Evolutionary conservation across 768 basidiomycete genomes (phyloP).

Genomic region (Rhizopogon vinicolor): DNA sequence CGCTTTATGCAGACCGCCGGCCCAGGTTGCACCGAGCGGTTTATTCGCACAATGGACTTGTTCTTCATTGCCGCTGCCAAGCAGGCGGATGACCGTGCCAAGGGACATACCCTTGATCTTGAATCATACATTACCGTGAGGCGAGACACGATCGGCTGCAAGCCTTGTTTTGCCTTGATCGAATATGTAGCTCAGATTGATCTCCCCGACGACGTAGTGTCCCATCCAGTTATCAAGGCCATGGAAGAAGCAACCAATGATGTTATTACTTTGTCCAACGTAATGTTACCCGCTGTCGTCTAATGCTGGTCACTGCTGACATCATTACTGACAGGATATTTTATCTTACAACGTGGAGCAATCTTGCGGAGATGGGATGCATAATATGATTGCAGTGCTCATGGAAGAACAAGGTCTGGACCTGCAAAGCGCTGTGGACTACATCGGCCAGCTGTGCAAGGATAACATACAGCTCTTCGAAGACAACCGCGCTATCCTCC

Average conservation of each 20-base stretch:
- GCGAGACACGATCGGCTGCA: conserved; percentile 49
- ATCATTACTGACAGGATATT: conserved; percentile 45
- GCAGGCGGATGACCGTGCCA: conserved; percentile 39
- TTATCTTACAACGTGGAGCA: conserved; percentile 78
- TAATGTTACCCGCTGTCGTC: conserved; percentile 11
- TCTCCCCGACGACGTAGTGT: conserved; percentile 48
- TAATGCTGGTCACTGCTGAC: not conserved
- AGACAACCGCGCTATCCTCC: conserved; percentile 41
- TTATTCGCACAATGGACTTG: conserved; percentile 36
- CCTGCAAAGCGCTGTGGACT: conserved; percentile 60
- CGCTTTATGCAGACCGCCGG: conserved; percentile 34
- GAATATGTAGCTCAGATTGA: conserved; percentile 52
- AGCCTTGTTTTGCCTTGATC: conserved; percentile 45
- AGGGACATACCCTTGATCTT: conserved; percentile 35
- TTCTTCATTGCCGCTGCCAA: conserved; percentile 38
- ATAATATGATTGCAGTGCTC: conserved; percentile 71
- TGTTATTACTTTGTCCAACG: conserved; percentile 46
- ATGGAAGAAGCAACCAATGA: conserved; percentile 48
- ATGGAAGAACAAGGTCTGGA: conserved; percentile 55
- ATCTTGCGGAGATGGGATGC: conserved; percentile 53
- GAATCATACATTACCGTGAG: conserved; percentile 51
- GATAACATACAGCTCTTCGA: conserved; percentile 51
- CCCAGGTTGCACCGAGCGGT: conserved; percentile 35
- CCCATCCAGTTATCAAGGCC: conserved; percentile 43
- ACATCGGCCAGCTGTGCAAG: conserved; percentile 57